Evolutionary conservation across 805 yeast species (phyloP), one percentile per base, ranked within the genome.

Genomic region (Wickerhamiella parazyma): DNA sequence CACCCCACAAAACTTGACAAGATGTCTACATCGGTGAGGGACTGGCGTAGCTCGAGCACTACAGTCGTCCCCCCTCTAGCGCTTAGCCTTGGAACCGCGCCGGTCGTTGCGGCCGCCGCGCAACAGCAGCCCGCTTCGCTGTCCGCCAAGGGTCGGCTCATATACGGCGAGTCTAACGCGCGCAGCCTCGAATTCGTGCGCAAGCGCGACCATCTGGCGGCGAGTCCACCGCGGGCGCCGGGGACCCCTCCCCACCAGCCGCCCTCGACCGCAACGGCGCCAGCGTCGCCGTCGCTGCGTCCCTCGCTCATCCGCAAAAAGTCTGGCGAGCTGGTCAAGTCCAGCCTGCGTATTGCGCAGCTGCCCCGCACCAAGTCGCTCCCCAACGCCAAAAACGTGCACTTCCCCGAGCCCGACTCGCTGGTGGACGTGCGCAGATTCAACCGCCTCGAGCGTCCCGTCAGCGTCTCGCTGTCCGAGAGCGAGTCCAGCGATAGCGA

Each of bases 251-350:
- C 31, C n/a, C 14, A 12, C 12, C 35, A 28, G 26, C 35, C 41
- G 26, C 19, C 34, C 18, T 33, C 34, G 33, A n/a, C 41, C 17
- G 26, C 41, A 16, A 38, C 41, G 17, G 35, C 20, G 19, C 41
- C 41, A 3, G 18, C 41, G n/a, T 19, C 35, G 4, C 20, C 35
- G 11, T 33, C 41, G 6, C 18, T 11, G 26, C 21, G 50, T 22
- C 57, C 61, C 12, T 66, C 67, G 3, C 61, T 82, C 43, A 72
- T 84, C 3, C 75, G 93, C 39, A 87, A 86, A 59, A 86, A 86
- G 59, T 75, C 85, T 0, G 95, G 94, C n/a, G 95, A 85, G 56
- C 64, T 81, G 36, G 80, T 84, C 36, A 82, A 82, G 56, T 75
- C 87, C 2, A 78, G 83, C 11, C 66, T 84, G 45, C 80, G 78